Conservation (phyloP, 805 yeast species). For the Hanseniaspora vineae region DNA sequence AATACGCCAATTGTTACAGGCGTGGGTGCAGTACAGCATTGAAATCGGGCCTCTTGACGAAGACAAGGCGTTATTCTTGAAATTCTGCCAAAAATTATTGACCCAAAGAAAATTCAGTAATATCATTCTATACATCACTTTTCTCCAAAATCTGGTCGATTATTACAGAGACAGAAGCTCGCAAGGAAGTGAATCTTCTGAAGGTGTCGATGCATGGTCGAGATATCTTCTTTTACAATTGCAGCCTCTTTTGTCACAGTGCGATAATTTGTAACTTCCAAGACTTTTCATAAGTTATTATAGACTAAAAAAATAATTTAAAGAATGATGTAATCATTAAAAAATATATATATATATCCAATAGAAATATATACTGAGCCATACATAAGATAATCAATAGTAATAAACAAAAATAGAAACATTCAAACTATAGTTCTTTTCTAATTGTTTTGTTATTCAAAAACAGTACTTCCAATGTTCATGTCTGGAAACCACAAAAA, state of each 20-base stretch:
- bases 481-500: background rate
- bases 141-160: constrained; percentile 1
- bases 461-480: constrained; percentile 1
- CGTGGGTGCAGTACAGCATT: constrained; percentile 27
- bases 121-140: background rate
- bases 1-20: constrained; percentile 20
- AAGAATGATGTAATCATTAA: background rate
- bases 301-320: no score
- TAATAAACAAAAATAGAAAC: background rate
- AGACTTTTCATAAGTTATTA: no score
- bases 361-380: background rate
- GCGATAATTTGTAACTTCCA: constrained; percentile 11
- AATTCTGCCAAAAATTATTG: constrained; percentile 20
- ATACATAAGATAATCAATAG: background rate
- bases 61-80: constrained; percentile 27
- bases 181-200: background rate
- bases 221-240: constrained; percentile 12
- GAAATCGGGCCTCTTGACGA: constrained; percentile 27
- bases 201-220: constrained; percentile 22
- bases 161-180: constrained; percentile 3
- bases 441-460: constrained; percentile 3
- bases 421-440: background rate
- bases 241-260: constrained; percentile 13
- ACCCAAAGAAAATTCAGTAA: background rate
- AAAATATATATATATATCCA: no score